A percentile compares a stretch with the other conserved stretches of the same genome.
Evolutionary conservation across 805 yeast genomes (phyloP).

Genomic region (Yamadazyma tumulicola): DNA sequence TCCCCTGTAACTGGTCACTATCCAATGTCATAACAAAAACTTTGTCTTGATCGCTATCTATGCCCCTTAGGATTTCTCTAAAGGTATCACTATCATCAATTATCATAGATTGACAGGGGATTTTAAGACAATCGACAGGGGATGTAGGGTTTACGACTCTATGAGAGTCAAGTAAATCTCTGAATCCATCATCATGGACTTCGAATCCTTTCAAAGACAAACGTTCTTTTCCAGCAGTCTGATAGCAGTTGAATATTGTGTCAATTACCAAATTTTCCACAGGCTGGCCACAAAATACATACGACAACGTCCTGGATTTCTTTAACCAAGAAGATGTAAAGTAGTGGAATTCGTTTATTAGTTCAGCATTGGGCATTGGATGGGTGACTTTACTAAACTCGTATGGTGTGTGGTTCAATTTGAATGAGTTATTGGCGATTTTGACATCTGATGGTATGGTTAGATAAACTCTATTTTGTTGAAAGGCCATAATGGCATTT

Average conservation of each 20-base stretch:
- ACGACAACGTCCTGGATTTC: neutral
- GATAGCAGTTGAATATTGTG: neutral
- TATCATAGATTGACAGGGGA: slow-evolving; percentile 12
- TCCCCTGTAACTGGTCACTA: neutral
- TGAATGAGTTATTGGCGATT: slow-evolving; percentile 5
- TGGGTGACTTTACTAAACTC: slow-evolving; percentile 18
- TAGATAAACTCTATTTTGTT: slow-evolving; percentile 25
- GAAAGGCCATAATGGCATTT: slow-evolving; percentile 42
- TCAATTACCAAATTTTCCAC: neutral
- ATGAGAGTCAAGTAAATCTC: slow-evolving; percentile 12
- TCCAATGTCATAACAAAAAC: slow-evolving; percentile 1
- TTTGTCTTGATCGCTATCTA: neutral
- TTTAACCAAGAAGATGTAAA: slow-evolving; percentile 10
- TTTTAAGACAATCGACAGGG: neutral
- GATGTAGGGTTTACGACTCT: neutral
- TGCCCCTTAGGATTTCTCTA: slow-evolving; percentile 6
- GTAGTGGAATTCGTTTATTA: slow-evolving; percentile 20
- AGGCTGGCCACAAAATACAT: slow-evolving; percentile 4
- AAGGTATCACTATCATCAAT: slow-evolving; percentile 12
- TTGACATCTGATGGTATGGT: slow-evolving; percentile 5
- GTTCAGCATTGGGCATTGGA: slow-evolving; percentile 2
- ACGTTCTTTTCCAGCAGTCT: neutral
- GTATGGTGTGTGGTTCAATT: slow-evolving; percentile 4
- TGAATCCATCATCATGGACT: neutral
- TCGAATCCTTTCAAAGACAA: slow-evolving; percentile 11